Evolutionary conservation across 768 basidiomycete species (phyloP).

Genomic region (Suillus lakei): DNA sequence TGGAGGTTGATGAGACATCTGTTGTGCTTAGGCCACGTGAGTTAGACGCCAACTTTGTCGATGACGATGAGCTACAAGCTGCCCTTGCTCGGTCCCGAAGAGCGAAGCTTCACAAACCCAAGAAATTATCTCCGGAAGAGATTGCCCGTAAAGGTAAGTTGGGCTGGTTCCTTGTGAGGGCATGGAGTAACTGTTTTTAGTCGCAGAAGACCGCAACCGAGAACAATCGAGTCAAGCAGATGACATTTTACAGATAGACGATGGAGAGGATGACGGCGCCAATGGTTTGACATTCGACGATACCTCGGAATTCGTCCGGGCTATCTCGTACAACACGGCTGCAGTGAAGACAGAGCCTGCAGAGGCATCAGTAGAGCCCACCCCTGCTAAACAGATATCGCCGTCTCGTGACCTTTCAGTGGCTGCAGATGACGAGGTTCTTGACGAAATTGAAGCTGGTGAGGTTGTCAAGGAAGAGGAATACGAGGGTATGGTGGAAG

Average conservation of each 20-base stretch:
- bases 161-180: neutral
- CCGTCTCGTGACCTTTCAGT: slow-evolving; percentile 60
- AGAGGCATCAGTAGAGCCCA: slow-evolving; percentile 34
- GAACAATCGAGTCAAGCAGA: slow-evolving; percentile 49
- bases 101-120: slow-evolving; percentile 76
- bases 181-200: slow-evolving; percentile 40
- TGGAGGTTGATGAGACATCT: slow-evolving; percentile 85
- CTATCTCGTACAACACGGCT: slow-evolving; percentile 70
- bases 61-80: slow-evolving; percentile 97
- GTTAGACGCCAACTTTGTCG: slow-evolving; percentile 89
- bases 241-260: slow-evolving; percentile 51
- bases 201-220: slow-evolving; percentile 63
- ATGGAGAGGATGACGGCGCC: slow-evolving; percentile 39
- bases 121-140: slow-evolving; percentile 82
- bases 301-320: slow-evolving; percentile 94
- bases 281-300: slow-evolving; percentile 88
- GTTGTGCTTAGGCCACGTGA: slow-evolving; percentile 69
- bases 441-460: slow-evolving; percentile 83
- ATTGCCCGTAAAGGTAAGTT: slow-evolving; percentile 74
- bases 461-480: slow-evolving; percentile 86
- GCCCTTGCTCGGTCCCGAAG: slow-evolving; percentile 86
- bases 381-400: slow-evolving; percentile 40
- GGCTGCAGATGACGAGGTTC: slow-evolving; percentile 59
- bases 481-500: slow-evolving; percentile 75
- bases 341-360: slow-evolving; percentile 54